Evolutionary conservation across 1,284 basidiomycete genomes (phyloP).

Genomic region (Tilletiopsis washingtonensis): DNA sequence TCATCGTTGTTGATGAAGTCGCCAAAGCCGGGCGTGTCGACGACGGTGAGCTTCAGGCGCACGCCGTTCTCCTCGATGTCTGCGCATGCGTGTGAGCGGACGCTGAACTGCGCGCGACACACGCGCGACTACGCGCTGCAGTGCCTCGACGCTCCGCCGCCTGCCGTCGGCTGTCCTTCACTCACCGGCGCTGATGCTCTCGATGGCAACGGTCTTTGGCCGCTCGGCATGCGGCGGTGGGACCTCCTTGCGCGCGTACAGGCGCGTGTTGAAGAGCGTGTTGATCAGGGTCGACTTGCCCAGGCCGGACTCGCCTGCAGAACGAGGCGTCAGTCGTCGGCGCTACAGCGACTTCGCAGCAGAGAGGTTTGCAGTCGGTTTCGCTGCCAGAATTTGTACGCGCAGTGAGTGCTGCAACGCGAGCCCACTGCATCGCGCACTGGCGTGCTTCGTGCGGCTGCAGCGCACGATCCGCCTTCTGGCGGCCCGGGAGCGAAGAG

Average conservation of each 20-base stretch:
- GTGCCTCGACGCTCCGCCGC: too few relatives aligned
- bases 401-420: too few relatives aligned
- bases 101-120: not conserved
- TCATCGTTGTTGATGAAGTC: constrained; percentile 47
- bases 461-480: too few relatives aligned
- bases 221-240: constrained; percentile 36
- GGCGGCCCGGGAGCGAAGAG: too few relatives aligned
- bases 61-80: constrained; percentile 47
- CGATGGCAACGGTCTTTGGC: constrained; percentile 44
- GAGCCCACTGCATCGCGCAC: too few relatives aligned
- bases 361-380: too few relatives aligned
- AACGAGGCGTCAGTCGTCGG: too few relatives aligned
- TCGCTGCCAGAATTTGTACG: too few relatives aligned
- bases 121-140: too few relatives aligned
- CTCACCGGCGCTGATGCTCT: constrained; percentile 44
- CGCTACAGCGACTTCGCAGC: too few relatives aligned
- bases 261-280: constrained; percentile 46
- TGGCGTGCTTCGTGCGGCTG: too few relatives aligned
- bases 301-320: constrained; percentile 44
- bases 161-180: not conserved
- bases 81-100: not conserved
- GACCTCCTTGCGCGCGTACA: constrained; percentile 44
- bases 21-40: constrained; percentile 46
- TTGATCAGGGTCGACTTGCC: constrained; percentile 47
- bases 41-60: constrained; percentile 43